A percentile compares a stretch with the other conserved stretches of the same genome.
phyloP scores from a whole-genome alignment of 2,329 filamentous ascomycete genomes.

The Colletotrichum neosansevieriae region DNA sequence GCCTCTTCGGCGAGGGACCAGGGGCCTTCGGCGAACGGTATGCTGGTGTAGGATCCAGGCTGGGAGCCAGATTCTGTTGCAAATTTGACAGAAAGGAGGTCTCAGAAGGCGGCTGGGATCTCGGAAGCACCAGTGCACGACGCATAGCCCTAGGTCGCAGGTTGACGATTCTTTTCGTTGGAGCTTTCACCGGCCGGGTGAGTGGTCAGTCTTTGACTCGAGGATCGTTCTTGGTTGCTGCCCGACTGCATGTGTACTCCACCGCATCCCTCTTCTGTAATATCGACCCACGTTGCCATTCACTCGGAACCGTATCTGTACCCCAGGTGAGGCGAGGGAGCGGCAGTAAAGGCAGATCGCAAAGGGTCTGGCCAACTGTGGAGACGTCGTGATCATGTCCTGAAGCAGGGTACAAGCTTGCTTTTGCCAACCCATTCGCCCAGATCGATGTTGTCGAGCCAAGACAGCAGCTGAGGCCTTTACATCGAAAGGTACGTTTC shows the following conservation, averaged over 20 bases:
- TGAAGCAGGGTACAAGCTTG: no score
- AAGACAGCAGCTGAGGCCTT: no score
- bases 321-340: constrained; percentile 15
- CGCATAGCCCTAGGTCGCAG: not conserved
- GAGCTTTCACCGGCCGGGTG: not conserved
- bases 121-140: not conserved
- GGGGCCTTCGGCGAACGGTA: not conserved
- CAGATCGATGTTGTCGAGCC: no score
- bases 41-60: not conserved
- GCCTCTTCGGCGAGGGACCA: constrained; percentile 2
- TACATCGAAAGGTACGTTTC: no score
- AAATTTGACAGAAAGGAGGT: not conserved
- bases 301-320: constrained; percentile 16
- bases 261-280: not conserved
- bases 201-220: constrained; percentile 3
- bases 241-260: constrained; percentile 3
- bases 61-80: not conserved
- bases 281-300: constrained; percentile 29
- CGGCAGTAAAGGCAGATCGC: not conserved
- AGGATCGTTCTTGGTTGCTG: not conserved
- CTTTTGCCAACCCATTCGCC: no score
- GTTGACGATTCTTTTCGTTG: not conserved
- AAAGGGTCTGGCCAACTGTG: no score
- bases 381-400: no score
- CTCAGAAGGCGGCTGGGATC: not conserved